Evolutionary conservation across 805 yeast genomes (phyloP), one percentile per base, ranked within the genome.

Genomic region (Suhomyces kilbournensis): DNA sequence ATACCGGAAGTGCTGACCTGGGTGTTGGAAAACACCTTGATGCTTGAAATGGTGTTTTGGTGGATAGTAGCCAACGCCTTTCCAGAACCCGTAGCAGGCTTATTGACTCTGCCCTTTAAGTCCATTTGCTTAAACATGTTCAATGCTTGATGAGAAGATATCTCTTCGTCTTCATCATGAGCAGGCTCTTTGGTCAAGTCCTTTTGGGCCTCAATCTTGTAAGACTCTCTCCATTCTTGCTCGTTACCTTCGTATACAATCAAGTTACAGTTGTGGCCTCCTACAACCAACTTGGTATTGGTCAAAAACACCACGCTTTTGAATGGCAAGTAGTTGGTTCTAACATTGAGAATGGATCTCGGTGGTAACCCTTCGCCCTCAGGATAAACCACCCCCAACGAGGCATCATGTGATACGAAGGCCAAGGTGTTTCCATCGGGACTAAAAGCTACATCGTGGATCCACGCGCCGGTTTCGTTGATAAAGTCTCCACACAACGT

Each of bases 91-190:
- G 53, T 52, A 43, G 59, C 57, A 3, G 72, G 76, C 50, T 74
- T 74, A 61, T 74, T 76, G 48, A 82, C 82, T 52, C 88, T 81
- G 54, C 99, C 99, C 77, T 91, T 94, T 68, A 93, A 80, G 72
- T 94, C 99, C 80, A 94, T 76, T 70, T 93, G 97, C 71, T 90
- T 85, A 76, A 94, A 94, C 92, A 93, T 90, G 74, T 88, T 88
- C 69, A 94, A 81, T 6, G 96, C 96, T 57, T 86, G 82, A 57
- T 87, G 88, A 56, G 88, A 86, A 49, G 80, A 79, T 52, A 78
- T 81, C 51, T 82, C 89, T 46, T 77, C 82, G 48, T 75, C 80
- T 43, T 74, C 79, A 17, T 66, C 70, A 7, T 50, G 64, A 35
- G 74, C 82, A 60, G 32, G 32, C 32, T 83, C 91, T 47, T 68